Evolutionary conservation across 148 eudicot genomes (phyloP), one percentile per base, ranked within the genome.

Genomic region (Pouteria glomerata): DNA sequence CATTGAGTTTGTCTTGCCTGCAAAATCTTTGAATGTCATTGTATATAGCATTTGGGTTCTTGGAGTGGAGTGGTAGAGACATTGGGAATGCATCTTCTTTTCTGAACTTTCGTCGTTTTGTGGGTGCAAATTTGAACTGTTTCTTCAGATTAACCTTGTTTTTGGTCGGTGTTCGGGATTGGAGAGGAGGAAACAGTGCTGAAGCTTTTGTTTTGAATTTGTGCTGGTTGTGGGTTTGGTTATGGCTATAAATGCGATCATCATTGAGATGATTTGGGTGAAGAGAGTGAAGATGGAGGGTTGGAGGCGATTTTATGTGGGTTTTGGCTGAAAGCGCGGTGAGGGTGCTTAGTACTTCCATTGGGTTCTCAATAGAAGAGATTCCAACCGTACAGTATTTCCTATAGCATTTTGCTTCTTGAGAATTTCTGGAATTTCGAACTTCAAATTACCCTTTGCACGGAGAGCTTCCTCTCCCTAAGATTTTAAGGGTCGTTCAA

Each of bases 41-140:
- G 79, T 82, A 86, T 50, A 90, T 78, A 39, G 90, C 79, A 67
- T 77, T 80, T 71, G 98, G 98, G 82, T 87, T 84, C 66, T 75
- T 90, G 72, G 73, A 82, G 77, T 88, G 88, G 29, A 93, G 77
- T 14, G 93, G 89, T 31, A 85, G 23, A 12, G 89, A 85, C 71
- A 77, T 78, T 3, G 92, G 85, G 51, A 85, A 84, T 15, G 71
- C 79, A 57, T 84, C 67, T 57, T 61, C 51, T 71, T 77, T 76
- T 2, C 21, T 19, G 78, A 81, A 81, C 7, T 50, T 57, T 63
- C 3, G 56, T 1, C 35, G 50, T 35, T 60, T 72, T 27, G 37
- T 63, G 51, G 64, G 64, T 39, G 24, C 29, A 44, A 60, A 59
- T 21, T 50, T 62, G 34, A 51, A 35, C 12, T 23, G 60, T 52